phyloP scores from a whole-genome alignment of 2,329 filamentous ascomycete species.

The Alternaria rosae region DNA sequence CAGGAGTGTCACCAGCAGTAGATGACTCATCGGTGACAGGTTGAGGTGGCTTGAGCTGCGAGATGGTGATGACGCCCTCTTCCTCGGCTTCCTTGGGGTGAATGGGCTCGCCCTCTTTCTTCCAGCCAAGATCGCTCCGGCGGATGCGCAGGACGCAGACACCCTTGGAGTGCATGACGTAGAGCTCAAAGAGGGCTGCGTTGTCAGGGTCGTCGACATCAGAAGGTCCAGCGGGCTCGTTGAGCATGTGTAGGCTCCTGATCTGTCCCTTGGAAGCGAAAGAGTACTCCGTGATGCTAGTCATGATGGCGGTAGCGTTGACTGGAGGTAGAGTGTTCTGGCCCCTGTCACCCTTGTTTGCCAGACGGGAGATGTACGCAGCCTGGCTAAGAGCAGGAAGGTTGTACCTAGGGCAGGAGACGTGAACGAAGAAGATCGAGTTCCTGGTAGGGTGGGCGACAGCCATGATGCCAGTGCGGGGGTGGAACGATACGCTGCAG shows the following conservation, averaged over 20 bases:
- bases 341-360: conserved; percentile 53
- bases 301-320: conserved; percentile 96
- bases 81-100: conserved; percentile 77
- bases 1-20: conserved; percentile 48
- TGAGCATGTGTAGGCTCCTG: conserved; percentile 87
- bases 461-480: conserved; percentile 88
- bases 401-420: conserved; percentile 93
- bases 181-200: conserved; percentile 86
- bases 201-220: conserved; percentile 68
- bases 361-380: conserved; percentile 81
- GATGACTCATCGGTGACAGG: conserved; percentile 45
- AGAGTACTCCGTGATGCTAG: conserved; percentile 93
- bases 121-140: conserved; percentile 91
- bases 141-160: conserved; percentile 90
- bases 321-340: conserved; percentile 77
- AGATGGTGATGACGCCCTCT: conserved; percentile 76
- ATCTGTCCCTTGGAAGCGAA: conserved; percentile 86
- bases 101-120: conserved; percentile 86
- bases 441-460: conserved; percentile 97
- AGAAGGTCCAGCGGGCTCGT: conserved; percentile 68
- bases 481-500: conserved; percentile 95
- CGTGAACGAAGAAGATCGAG: conserved; percentile 94
- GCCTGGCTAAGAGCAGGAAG: conserved; percentile 83
- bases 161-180: conserved; percentile 96
- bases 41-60: conserved; percentile 63